Evolutionary conservation across 495 filamentous ascomycete species (phyloP), one percentile per base, ranked within the genome.

Genomic region (Entonaema liquescens): DNA sequence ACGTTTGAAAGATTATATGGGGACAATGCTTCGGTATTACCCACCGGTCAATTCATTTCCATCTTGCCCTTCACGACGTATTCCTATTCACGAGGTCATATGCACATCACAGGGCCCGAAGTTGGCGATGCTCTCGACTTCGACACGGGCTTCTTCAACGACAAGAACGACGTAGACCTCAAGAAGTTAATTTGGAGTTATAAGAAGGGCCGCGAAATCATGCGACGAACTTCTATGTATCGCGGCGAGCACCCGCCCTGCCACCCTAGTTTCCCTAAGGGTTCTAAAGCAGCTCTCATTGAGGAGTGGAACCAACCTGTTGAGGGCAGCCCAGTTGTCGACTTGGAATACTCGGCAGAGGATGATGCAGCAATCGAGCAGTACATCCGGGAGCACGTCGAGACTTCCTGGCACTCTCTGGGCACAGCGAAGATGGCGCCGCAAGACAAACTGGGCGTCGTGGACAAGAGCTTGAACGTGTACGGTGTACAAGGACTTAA

Each of bases 171-270:
- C 13, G 61, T 85, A 54, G 81, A 84, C 54, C 21, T 84, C 53
- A 83, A 81, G 71, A 78, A 74, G 70, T 79, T 81, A 11, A 25
- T 81, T 9, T 87, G 84, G 85, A 73, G 74, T 11, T 89, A 89
- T 76, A 89, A 89, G 72, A 79, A 81, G 63, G 71, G 75, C 9
- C 82, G 87, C 6, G 88, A 90, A 61, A 83, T 90, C 67, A 76
- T 82, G 28, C 81, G 89, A 0, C 83, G 87, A 0, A 84, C 85
- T 64, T 65, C 75, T 5, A 77, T 81, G 60, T 89, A 84, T 68
- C 78, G 81, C 6, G 89, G 89, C 31, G 87, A 90, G 70, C 33
- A 85, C 15, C 68, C 78, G 15, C 33, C 54, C 8, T 70, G 75
- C 5, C 89, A 90, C 56, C 89, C 89, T 2, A 72, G 65, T 2